These are phyloP conservation scores for Clarireedia paspali DNA, from an alignment of 2,329 filamentous ascomycete species.

Conservation along the genomic window DNA sequence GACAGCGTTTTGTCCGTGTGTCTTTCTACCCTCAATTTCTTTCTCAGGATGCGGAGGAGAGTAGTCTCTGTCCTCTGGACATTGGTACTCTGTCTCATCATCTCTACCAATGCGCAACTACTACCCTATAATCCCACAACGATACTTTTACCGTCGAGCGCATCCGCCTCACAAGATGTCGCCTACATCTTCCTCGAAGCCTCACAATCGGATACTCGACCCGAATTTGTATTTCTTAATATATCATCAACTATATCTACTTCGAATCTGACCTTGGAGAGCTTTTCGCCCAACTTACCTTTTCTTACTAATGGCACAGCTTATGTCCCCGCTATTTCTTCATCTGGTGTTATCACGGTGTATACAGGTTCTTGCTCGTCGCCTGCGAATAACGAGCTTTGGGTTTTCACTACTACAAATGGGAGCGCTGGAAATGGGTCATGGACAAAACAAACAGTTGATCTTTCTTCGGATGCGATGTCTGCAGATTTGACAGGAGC, in stretches of 20 bases:
- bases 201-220: slow-evolving; percentile 23
- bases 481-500: slow-evolving; percentile 34
- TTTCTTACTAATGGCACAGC: slow-evolving; percentile 52
- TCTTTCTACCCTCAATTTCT: slow-evolving; percentile 5
- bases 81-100: slow-evolving; percentile 10
- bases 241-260: slow-evolving; percentile 49
- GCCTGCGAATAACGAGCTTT: slow-evolving; percentile 48
- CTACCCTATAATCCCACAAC: slow-evolving; percentile 75
- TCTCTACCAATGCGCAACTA: slow-evolving; percentile 29
- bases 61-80: slow-evolving; percentile 17
- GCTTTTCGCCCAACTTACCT: slow-evolving; percentile 49
- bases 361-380: slow-evolving; percentile 65
- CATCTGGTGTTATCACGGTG: slow-evolving; percentile 62
- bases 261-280: slow-evolving; percentile 38
- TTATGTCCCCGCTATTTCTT: slow-evolving; percentile 61
- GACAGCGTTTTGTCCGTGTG: slow-evolving; percentile 7
- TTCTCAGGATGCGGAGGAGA: slow-evolving; percentile 19
- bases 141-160: slow-evolving; percentile 49
- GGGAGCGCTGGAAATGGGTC: slow-evolving; percentile 41
- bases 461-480: slow-evolving; percentile 28
- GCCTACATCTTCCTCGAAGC: slow-evolving; percentile 61
- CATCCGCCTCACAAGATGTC: slow-evolving; percentile 40
- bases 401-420: slow-evolving; percentile 53
- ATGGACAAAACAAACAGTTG: slow-evolving; percentile 42
- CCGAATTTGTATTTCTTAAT: slow-evolving; percentile 57